These are phyloP conservation scores for Paradendryphiella salina DNA, from an alignment of 2,329 filamentous ascomycete genomes.

Conservation along the genomic window DNA sequence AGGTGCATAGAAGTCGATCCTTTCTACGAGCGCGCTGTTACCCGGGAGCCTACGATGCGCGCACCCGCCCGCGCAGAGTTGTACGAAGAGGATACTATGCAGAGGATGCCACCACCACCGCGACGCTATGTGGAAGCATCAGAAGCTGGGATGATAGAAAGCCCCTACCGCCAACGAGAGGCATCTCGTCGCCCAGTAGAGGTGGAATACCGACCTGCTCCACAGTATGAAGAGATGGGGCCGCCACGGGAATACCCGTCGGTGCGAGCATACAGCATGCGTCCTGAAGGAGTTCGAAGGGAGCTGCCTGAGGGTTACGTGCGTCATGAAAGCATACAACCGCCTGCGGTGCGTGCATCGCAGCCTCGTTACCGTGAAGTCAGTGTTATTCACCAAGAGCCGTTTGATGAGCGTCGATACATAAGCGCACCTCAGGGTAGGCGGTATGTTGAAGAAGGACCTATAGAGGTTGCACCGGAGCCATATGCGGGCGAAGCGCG, in stretches of 20 bases:
- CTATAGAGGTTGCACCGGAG: slow-evolving; percentile 35
- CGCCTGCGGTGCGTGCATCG: slow-evolving; percentile 39
- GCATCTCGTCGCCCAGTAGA: slow-evolving; percentile 57
- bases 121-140: slow-evolving; percentile 61
- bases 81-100: slow-evolving; percentile 46
- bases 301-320: slow-evolving; percentile 43
- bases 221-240: slow-evolving; percentile 45
- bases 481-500: slow-evolving; percentile 36
- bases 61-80: slow-evolving; percentile 56
- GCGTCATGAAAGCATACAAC: slow-evolving; percentile 50
- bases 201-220: slow-evolving; percentile 37
- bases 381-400: slow-evolving; percentile 48
- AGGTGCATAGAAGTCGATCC: slow-evolving; percentile 58
- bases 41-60: slow-evolving; percentile 57
- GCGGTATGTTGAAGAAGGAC: slow-evolving; percentile 50
- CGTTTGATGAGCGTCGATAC: slow-evolving; percentile 41
- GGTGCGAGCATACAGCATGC: slow-evolving; percentile 46
- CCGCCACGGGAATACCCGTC: slow-evolving; percentile 41
- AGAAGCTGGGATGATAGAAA: slow-evolving; percentile 59
- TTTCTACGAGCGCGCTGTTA: slow-evolving; percentile 67
- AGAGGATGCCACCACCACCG: slow-evolving; percentile 53
- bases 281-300: slow-evolving; percentile 43
- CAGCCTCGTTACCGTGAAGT: slow-evolving; percentile 46
- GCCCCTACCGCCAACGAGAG: slow-evolving; percentile 62
- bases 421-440: slow-evolving; percentile 36